A percentile compares a stretch with the other conserved stretches of the same genome.
Evolutionary conservation across 768 basidiomycete genomes (phyloP).

Genomic region (Crepidotus variabilis): DNA sequence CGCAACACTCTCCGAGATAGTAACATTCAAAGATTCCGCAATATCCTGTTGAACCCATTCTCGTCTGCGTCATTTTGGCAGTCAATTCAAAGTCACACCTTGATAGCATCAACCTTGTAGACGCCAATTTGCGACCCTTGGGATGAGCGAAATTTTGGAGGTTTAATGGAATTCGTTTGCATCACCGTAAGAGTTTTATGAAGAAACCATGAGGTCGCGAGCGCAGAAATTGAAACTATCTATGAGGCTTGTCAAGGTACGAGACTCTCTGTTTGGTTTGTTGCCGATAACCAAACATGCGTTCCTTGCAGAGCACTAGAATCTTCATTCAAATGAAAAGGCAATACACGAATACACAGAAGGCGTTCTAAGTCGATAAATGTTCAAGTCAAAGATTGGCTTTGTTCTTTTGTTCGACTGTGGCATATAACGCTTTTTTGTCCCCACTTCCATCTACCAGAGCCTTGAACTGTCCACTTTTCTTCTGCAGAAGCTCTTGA

Average conservation of each 20-base stretch:
- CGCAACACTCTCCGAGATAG: slow-evolving; percentile 77
- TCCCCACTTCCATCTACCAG: slow-evolving; percentile 19
- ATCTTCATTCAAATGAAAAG: too few species aligned
- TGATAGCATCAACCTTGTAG: slow-evolving; percentile 61
- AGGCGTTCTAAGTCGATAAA: too few species aligned
- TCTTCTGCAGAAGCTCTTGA: slow-evolving; percentile 8
- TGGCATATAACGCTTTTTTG: slow-evolving; percentile 2
- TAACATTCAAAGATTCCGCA: slow-evolving; percentile 82
- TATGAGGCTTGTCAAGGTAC: too few species aligned
- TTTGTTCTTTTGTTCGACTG: neutral
- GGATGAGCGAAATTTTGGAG: slow-evolving; percentile 37
- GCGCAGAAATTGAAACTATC: too few species aligned
- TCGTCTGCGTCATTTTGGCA: slow-evolving; percentile 2
- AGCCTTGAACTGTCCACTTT: slow-evolving; percentile 11
- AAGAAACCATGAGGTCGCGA: neutral
- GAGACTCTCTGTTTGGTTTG: too few species aligned
- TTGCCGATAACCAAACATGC: too few species aligned
- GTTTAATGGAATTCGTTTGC: neutral
- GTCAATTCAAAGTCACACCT: slow-evolving; percentile 33
- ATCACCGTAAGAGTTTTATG: neutral
- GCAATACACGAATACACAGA: too few species aligned
- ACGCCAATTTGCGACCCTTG: slow-evolving; percentile 55
- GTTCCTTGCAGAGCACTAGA: too few species aligned
- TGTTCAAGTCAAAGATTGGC: neutral
- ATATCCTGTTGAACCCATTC: slow-evolving; percentile 59